Conservation (phyloP, 2,329 filamentous ascomycete species). For the Paramyrothecium sp. region DNA sequence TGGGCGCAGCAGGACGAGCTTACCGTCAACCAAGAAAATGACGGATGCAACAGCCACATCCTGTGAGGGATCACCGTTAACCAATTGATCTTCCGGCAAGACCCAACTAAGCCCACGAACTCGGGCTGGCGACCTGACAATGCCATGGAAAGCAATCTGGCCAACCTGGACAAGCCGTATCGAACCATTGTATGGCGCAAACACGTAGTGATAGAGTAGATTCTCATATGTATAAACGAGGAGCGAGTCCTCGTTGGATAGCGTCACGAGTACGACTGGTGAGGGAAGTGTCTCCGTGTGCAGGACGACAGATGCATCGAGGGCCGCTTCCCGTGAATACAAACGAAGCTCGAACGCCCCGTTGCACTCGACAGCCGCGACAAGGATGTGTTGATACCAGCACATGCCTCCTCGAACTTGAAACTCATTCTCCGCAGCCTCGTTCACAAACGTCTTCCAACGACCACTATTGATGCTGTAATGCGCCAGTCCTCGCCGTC, state of each 20-base stretch:
- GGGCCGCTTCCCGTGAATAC: slow-evolving; percentile 80
- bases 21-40: slow-evolving; percentile 94
- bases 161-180: slow-evolving; percentile 88
- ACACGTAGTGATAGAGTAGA: slow-evolving; percentile 90
- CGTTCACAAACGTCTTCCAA: slow-evolving; percentile 91
- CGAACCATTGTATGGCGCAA: slow-evolving; percentile 66
- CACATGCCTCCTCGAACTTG: slow-evolving; percentile 95
- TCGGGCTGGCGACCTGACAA: slow-evolving; percentile 87
- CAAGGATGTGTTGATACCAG: slow-evolving; percentile 94
- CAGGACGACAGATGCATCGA: slow-evolving; percentile 72
- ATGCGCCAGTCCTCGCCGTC: slow-evolving; percentile 84
- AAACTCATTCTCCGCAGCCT: slow-evolving; percentile 82
- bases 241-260: slow-evolving; percentile 89
- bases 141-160: slow-evolving; percentile 95
- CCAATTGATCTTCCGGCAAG: slow-evolving; percentile 82
- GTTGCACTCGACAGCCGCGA: slow-evolving; percentile 87
- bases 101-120: slow-evolving; percentile 96
- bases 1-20: slow-evolving; percentile 87
- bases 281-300: slow-evolving; percentile 77
- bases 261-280: slow-evolving; percentile 85
- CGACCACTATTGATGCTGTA: slow-evolving; percentile 93
- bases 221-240: slow-evolving; percentile 98
- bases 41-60: slow-evolving; percentile 94
- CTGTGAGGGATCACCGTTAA: slow-evolving; percentile 90
- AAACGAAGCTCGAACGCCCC: slow-evolving; percentile 83